Evolutionary conservation across 1,284 basidiomycete species (phyloP), one percentile per base, ranked within the genome.

Genomic region (Cutaneotrichosporon mucoides): DNA sequence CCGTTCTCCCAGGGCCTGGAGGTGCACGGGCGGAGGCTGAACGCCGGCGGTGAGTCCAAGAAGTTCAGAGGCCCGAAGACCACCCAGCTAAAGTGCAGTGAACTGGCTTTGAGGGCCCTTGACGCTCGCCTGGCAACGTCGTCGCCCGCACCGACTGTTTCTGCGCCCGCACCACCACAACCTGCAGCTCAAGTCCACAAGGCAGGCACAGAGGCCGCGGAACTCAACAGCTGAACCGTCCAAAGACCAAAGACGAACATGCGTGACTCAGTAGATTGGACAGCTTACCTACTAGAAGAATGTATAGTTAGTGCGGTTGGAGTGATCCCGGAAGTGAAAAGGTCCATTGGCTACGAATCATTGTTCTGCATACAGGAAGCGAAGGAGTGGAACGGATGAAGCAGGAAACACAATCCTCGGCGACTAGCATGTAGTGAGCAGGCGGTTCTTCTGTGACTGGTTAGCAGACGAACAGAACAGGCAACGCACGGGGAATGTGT

Each of bases 11-110:
- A 65, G 82, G 89, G 43, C 92, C 92, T 37, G 90, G 89, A 9
- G 88, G 86, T 67, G 87, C 91, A 11, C 83, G 93, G 51, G 93
- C 92, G 12, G 93, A 96, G 76, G 93, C 93, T n/a, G 93, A 95
- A 79, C 83, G 90, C 66, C 81, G 90, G 81, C 83, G 90, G 90
- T 92, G 64, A 68, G 85, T 75, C 15, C 46, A 44, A 33, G 37
- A 9, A 5, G 1, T 5, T 13, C 46, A 5, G 13, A 8, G 7
- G 24, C 24, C 24, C 24, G 24, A 24, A 24, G 24, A 24, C 24
- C 24, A 24, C 24, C 24, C 24, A 24, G 24, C 24, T 24, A 24
- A 24, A 24, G 24, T 24, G 24, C 65, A 90, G 90, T 65, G 89
- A 90, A 2, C 86, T 96, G 82, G 95, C 95, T 43, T 80, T 99